A percentile compares a stretch with the other conserved stretches of the same genome.
Conservation (phyloP, 805 yeast genomes). For the Ogataea sp. region DNA sequence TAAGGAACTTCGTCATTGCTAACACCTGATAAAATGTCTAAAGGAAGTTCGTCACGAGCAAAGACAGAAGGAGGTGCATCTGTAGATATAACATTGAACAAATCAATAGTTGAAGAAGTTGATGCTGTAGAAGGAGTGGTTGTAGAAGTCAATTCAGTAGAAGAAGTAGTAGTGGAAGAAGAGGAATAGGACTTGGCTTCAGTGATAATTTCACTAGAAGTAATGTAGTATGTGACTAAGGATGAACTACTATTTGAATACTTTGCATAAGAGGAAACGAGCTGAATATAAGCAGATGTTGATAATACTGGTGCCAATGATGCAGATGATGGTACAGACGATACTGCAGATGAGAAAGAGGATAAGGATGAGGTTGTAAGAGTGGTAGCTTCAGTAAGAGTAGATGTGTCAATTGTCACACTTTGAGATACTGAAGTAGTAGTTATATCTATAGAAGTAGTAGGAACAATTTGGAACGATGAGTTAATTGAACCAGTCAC, state of each 20-base stretch:
- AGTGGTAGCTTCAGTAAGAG: constrained; percentile 14
- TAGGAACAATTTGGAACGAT: constrained; percentile 1
- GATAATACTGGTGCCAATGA: too few species aligned
- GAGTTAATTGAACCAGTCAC: constrained; percentile 7
- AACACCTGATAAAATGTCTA: constrained; percentile 40
- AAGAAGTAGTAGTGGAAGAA: constrained; percentile 3
- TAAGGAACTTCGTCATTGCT: constrained; percentile 34
- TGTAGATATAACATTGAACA: constrained; percentile 43
- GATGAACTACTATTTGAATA: too few species aligned
- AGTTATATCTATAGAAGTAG: not conserved
- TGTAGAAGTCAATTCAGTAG: constrained; percentile 1
- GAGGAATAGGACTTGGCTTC: not conserved
- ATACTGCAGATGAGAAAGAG: constrained; percentile 1
- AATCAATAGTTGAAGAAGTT: constrained; percentile 26
- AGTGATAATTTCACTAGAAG: not conserved
- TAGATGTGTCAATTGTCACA: constrained; percentile 17
- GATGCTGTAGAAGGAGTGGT: constrained; percentile 7
- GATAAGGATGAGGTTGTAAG: not conserved
- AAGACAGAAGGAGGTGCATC: constrained; percentile 38
- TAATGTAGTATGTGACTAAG: too few species aligned
- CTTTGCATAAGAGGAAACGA: too few species aligned
- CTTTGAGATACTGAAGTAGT: constrained; percentile 14
- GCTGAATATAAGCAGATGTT: constrained; percentile 5
- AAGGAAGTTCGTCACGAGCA: constrained; percentile 34
- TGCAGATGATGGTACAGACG: not conserved